Evolutionary conservation across 1,139 yeast genomes (phyloP).

Genomic region (Sugiyamaella paludigena): DNA sequence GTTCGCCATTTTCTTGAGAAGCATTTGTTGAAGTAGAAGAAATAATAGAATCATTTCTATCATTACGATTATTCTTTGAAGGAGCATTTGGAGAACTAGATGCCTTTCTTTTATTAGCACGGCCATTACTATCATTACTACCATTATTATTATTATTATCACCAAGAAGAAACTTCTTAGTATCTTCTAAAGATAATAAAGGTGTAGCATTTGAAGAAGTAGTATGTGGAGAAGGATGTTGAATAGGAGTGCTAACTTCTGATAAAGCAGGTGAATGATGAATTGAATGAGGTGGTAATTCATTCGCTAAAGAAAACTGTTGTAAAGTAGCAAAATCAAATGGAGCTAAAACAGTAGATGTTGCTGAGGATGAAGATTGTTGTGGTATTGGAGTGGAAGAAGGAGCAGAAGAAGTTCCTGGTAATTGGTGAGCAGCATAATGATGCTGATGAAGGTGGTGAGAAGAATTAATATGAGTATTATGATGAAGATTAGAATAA

Average conservation of each 20-base stretch:
- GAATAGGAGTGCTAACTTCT: conserved; percentile 8
- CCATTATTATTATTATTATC: background rate
- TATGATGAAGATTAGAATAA: conserved; percentile 2
- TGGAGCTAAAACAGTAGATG: conserved; percentile 3
- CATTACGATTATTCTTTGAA: too few relatives aligned
- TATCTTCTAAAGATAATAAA: conserved; percentile 3
- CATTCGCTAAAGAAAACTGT: conserved; percentile 28
- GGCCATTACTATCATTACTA: too few relatives aligned
- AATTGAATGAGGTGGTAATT: conserved; percentile 19
- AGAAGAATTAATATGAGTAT: conserved; percentile 9
- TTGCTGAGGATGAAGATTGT: background rate
- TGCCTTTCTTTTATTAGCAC: background rate
- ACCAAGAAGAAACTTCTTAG: background rate
- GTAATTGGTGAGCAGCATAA: conserved; percentile 7
- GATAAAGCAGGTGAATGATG: conserved; percentile 15
- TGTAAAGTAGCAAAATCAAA: conserved; percentile 22
- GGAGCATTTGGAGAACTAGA: background rate
- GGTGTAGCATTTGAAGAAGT: conserved; percentile 5
- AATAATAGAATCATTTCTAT: too few relatives aligned
- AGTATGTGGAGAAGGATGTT: conserved; percentile 13
- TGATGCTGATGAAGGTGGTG: conserved; percentile 7
- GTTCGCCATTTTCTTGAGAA: conserved; percentile 16
- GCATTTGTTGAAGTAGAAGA: too few relatives aligned
- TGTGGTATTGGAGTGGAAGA: background rate
- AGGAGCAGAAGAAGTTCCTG: conserved; percentile 5